Percentiles rank a stretch among this genome's conserved stretches.
Conservation (phyloP, 176 grass and related monocot genomes). For the Tuctoria greenei region DNA sequence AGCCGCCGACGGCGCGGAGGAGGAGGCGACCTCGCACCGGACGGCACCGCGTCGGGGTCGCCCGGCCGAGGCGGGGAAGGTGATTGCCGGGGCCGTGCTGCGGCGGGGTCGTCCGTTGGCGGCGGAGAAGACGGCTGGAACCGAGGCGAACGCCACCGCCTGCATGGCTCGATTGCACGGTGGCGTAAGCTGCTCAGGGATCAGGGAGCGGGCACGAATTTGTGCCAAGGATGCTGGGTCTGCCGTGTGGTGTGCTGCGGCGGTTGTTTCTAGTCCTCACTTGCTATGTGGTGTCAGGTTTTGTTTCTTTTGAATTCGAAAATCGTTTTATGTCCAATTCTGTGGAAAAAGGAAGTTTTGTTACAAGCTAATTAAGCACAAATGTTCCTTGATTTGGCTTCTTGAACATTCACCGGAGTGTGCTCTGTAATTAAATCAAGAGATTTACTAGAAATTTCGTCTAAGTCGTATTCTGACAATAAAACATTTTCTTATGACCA, state of each 20-base stretch:
- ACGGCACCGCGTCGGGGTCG: constrained; percentile 34
- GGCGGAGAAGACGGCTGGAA: constrained; percentile 14
- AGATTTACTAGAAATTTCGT: too few relatives aligned
- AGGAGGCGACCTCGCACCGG: constrained; percentile 45
- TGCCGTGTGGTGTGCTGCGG: not conserved
- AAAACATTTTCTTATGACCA: too few relatives aligned
- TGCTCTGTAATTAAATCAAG: too few relatives aligned
- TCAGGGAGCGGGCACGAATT: not conserved
- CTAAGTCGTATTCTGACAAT: too few relatives aligned
- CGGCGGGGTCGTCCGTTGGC: not conserved
- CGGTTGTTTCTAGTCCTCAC: not conserved
- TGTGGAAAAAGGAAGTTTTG: too few relatives aligned
- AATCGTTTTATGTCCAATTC: not conserved
- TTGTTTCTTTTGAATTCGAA: not conserved
- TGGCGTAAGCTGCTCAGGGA: not conserved
- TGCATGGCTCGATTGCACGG: constrained; percentile 6
- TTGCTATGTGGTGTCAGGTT: constrained; percentile 16
- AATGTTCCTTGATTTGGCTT: too few relatives aligned
- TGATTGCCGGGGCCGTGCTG: not conserved
- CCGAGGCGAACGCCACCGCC: constrained; percentile 5
- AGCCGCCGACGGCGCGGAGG: constrained; percentile 32
- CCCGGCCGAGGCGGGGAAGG: not conserved
- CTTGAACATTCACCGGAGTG: too few relatives aligned
- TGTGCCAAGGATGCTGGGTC: not conserved
- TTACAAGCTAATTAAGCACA: too few relatives aligned